Evolutionary conservation across 371 early-diverging fungal genomes (phyloP).

Genomic region (Dentiscutata heterogama): DNA sequence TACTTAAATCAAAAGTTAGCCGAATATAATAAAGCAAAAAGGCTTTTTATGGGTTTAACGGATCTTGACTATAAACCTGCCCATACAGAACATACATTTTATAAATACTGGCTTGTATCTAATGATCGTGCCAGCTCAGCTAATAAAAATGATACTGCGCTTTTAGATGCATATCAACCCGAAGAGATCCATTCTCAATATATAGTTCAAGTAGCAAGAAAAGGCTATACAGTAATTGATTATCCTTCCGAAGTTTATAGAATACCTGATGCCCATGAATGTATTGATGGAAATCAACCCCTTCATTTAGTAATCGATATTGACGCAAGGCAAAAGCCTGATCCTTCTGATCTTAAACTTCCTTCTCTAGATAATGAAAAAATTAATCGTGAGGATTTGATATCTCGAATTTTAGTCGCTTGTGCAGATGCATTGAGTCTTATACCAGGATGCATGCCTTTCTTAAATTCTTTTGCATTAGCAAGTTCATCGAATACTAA

Average conservation of each 20-base stretch:
- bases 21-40: too few relatives aligned
- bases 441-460: not conserved
- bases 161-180: constrained; percentile 25
- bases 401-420: constrained; percentile 35
- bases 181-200: constrained; percentile 36
- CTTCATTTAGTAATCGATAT: constrained; percentile 35
- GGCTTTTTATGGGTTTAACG: too few relatives aligned
- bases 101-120: constrained; percentile 42
- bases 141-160: constrained; percentile 19
- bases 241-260: constrained; percentile 41
- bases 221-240: constrained; percentile 34
- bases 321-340: constrained; percentile 33
- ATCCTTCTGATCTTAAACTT: constrained; percentile 26
- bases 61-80: constrained; percentile 40
- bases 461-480: constrained; percentile 34
- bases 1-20: constrained; percentile 43
- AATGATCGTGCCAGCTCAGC: constrained; percentile 26
- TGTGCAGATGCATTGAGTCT: constrained; percentile 24
- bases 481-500: constrained; percentile 31
- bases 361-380: constrained; percentile 27
- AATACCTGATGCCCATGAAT: too few relatives aligned
- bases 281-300: constrained; percentile 32
- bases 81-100: constrained; percentile 41
- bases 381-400: constrained; percentile 30
- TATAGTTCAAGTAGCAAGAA: constrained; percentile 19